These are phyloP conservation scores for Cercospora sesami DNA, from an alignment of 2,329 filamentous ascomycete species.

Conservation along the genomic window DNA sequence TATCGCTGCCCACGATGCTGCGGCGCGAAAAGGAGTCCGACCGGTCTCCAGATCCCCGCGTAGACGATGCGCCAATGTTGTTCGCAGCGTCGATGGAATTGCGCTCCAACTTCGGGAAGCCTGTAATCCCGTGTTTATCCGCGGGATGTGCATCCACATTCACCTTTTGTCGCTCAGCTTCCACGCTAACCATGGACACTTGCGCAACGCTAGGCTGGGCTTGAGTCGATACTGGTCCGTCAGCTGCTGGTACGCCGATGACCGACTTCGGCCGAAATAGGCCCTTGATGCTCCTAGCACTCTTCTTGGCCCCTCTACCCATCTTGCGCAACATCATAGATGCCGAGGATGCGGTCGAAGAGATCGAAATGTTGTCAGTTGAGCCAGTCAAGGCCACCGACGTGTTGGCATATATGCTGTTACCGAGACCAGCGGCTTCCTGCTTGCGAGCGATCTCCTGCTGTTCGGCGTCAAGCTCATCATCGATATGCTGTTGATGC, in stretches of 20 bases:
- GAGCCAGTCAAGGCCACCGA: conserved; percentile 78
- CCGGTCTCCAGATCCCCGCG: conserved; percentile 53
- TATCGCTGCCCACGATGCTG: conserved; percentile 89
- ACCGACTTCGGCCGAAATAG: conserved; percentile 94
- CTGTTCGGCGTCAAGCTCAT: conserved; percentile 72
- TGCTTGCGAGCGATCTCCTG: conserved; percentile 88
- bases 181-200: conserved; percentile 92
- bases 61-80: conserved; percentile 34
- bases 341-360: conserved; percentile 83
- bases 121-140: conserved; percentile 71
- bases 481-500: conserved; percentile 34
- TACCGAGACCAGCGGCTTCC: conserved; percentile 87
- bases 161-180: conserved; percentile 83
- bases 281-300: conserved; percentile 84
- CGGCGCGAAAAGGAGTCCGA: conserved; percentile 65
- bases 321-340: conserved; percentile 97
- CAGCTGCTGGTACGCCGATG: conserved; percentile 72
- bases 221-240: conserved; percentile 60
- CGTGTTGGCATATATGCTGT: conserved; percentile 77
- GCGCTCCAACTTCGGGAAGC: conserved; percentile 79
- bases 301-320: conserved; percentile 97
- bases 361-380: conserved; percentile 91
- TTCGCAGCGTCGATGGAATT: conserved; percentile 71
- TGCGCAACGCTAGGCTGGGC: conserved; percentile 67
- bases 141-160: conserved; percentile 72